Conservation (phyloP, 805 yeast genomes). For the Starmera pachycereana region DNA sequence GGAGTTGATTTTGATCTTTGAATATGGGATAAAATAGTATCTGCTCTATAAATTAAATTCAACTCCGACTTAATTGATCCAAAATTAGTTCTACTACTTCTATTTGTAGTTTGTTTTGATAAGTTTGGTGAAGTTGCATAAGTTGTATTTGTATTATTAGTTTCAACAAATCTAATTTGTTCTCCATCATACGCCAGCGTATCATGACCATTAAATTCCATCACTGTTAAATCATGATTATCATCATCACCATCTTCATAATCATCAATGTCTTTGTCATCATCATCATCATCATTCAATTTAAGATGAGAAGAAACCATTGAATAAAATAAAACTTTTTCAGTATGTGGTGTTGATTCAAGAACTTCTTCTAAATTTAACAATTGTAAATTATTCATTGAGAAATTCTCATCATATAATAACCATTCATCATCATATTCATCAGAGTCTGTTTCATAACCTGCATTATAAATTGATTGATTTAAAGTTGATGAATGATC, state of each 20-base stretch:
- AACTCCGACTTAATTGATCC: conserved; percentile 16
- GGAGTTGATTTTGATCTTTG: conserved; percentile 14
- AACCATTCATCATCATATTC: conserved; percentile 28
- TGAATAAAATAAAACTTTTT: conserved; percentile 25
- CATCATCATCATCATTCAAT: not conserved
- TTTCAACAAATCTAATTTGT: conserved; percentile 10
- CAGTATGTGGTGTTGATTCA: conserved; percentile 15
- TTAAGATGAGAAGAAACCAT: conserved; percentile 4
- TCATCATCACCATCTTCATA: conserved; percentile 2
- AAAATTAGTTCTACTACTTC: conserved; percentile 10
- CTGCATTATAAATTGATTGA: not conserved
- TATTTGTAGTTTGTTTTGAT: conserved; percentile 13
- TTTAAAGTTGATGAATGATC: not conserved
- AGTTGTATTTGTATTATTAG: conserved; percentile 11
- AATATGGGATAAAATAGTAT: conserved; percentile 8
- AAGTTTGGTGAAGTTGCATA: conserved; percentile 11
- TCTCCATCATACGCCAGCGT: conserved; percentile 1
- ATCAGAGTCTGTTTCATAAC: not conserved
- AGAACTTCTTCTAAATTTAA: conserved; percentile 24
- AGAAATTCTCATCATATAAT: conserved; percentile 27
- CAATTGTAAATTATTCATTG: conserved; percentile 25
- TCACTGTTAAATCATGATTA: conserved; percentile 16
- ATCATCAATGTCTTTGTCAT: conserved; percentile 5
- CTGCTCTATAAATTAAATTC: conserved; percentile 15
- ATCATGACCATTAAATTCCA: conserved; percentile 14